phyloP scores from a whole-genome alignment of 176 grass and related monocot genomes.

The Oryza meridionalis region DNA sequence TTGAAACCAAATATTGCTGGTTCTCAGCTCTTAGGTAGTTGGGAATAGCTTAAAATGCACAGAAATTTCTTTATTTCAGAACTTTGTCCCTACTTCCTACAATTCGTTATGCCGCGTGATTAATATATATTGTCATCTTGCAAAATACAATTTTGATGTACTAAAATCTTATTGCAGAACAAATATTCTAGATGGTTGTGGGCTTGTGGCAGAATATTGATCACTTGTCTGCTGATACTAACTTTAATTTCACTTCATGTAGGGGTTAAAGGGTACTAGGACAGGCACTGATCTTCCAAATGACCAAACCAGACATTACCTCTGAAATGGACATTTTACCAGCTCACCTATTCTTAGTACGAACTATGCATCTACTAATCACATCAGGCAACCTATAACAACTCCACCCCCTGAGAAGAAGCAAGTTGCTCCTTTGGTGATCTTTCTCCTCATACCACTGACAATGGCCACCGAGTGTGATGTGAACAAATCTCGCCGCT shows the following conservation, averaged over 20 bases:
- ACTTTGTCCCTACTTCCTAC: conserved; percentile 27
- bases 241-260: conserved; percentile 73
- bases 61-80: conserved; percentile 26
- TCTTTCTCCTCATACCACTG: conserved; percentile 42
- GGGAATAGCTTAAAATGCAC: conserved; percentile 35
- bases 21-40: conserved; percentile 45
- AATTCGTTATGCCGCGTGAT: conserved; percentile 21
- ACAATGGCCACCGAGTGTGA: conserved; percentile 70
- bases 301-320: conserved; percentile 53
- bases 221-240: conserved; percentile 37
- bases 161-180: conserved; percentile 22
- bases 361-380: conserved; percentile 36
- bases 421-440: conserved; percentile 36
- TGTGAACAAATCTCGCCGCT: conserved; percentile 62
- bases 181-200: conserved; percentile 34
- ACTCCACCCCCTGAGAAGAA: conserved; percentile 39
- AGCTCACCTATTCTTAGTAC: conserved; percentile 50
- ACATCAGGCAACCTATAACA: conserved; percentile 51
- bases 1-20: conserved; percentile 49
- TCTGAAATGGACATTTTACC: conserved; percentile 61
- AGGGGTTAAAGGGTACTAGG: conserved; percentile 44
- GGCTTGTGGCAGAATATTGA: conserved; percentile 43
- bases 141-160: conserved; percentile 28
- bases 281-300: conserved; percentile 57
- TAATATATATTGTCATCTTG: conserved; percentile 10